phyloP scores from a whole-genome alignment of 163 green algal species.

The Chloromonas sp. region DNA sequence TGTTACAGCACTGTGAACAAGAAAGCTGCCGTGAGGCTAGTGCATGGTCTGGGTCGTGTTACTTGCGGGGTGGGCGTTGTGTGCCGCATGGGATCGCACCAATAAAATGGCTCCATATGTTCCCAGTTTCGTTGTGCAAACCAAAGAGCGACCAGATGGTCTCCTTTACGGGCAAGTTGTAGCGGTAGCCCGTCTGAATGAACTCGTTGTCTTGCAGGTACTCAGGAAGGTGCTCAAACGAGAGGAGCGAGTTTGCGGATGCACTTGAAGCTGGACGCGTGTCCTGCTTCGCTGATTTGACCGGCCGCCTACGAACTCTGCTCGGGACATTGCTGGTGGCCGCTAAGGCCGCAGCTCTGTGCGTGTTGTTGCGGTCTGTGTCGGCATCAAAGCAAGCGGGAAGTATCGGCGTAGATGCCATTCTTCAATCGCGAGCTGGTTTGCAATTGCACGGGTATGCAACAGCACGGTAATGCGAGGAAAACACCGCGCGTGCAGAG shows the following conservation, averaged over 20 bases:
- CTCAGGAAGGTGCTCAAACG: slow-evolving; percentile 39
- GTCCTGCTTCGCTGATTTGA: neutral
- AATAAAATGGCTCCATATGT: slow-evolving; percentile 85
- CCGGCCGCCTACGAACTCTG: neutral
- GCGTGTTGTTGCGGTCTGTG: neutral
- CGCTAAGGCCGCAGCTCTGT: neutral
- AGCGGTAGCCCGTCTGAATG: slow-evolving; percentile 68
- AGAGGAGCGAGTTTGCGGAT: neutral
- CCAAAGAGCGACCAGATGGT: slow-evolving; percentile 65
- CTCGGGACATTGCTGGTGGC: neutral
- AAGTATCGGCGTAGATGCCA: no score
- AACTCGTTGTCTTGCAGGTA: slow-evolving; percentile 74
- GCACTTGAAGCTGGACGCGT: neutral
- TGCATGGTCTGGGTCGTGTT: no score
- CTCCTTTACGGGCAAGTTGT: slow-evolving; percentile 45
- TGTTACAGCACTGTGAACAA: no score
- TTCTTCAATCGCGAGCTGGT: no score
- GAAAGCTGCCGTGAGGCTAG: no score
- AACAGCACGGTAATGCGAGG: no score
- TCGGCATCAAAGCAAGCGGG: neutral
- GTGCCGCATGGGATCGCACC: slow-evolving; percentile 31
- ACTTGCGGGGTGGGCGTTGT: no score
- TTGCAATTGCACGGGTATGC: no score
- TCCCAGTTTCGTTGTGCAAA: slow-evolving; percentile 88
- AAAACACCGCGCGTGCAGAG: no score